A percentile compares a stretch with the other conserved stretches of the same genome.
phyloP scores from a whole-genome alignment of 1,139 yeast species.

The Candida albicans region DNA sequence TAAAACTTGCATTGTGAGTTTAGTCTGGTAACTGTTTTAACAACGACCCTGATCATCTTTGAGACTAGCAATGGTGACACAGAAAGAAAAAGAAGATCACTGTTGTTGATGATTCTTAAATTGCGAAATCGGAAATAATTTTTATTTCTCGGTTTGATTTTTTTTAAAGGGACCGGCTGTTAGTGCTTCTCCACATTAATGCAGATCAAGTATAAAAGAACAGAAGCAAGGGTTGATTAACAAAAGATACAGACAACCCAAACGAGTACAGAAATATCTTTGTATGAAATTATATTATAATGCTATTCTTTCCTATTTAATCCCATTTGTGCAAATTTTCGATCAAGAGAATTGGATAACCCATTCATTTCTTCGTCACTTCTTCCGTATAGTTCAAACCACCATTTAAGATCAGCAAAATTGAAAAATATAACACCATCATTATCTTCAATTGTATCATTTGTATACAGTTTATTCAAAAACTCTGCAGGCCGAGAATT shows the following conservation, averaged over 20 bases:
- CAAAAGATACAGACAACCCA: too few species aligned
- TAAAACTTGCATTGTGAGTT: neutral
- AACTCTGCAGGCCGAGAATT: conserved; percentile 75
- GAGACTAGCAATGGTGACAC: neutral
- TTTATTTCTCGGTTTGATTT: too few species aligned
- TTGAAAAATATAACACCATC: conserved; percentile 65
- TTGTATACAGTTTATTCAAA: conserved; percentile 49
- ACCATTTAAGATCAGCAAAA: conserved; percentile 70
- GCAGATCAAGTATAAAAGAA: too few species aligned
- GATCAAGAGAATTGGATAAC: conserved; percentile 43
- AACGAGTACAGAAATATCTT: too few species aligned
- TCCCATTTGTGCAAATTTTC: conserved; percentile 44
- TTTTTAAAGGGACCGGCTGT: too few species aligned
- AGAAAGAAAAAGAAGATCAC: neutral
- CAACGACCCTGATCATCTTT: neutral
- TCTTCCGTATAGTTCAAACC: conserved; percentile 83
- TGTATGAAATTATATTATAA: too few species aligned
- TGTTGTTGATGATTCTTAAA: too few species aligned
- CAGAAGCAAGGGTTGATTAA: too few species aligned
- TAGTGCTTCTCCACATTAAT: too few species aligned
- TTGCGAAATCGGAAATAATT: too few species aligned
- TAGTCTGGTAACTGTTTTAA: neutral
- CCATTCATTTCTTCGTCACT: conserved; percentile 81
- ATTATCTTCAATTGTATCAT: conserved; percentile 22
- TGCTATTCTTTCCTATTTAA: conserved; percentile 3